A percentile compares a stretch with the other conserved stretches of the same genome.
These are phyloP conservation scores for Debaryomyces nepalensis DNA, from an alignment of 1,139 yeast species.

Conservation along the genomic window DNA sequence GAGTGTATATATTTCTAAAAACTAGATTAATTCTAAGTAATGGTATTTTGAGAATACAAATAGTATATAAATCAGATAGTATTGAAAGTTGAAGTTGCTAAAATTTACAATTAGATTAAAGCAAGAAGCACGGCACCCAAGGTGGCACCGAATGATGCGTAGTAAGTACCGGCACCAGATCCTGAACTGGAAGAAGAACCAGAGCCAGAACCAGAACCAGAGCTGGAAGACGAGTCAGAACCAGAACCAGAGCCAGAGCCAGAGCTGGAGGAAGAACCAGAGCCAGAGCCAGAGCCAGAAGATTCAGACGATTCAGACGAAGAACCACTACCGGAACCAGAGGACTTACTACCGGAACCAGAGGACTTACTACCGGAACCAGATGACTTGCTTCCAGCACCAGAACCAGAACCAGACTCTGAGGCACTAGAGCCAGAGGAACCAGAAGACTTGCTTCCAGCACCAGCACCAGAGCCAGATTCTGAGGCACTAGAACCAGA, in stretches of 20 bases:
- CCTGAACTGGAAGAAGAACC: conserved; percentile 1
- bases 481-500: neutral
- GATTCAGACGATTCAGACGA: neutral
- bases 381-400: neutral
- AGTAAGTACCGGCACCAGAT: neutral
- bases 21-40: too few relatives aligned
- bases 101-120: conserved; percentile 1
- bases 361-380: neutral
- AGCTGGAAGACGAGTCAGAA: neutral
- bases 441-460: conserved; percentile 3
- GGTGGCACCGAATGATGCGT: neutral
- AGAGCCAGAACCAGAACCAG: neutral
- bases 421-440: neutral
- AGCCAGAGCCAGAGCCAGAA: neutral
- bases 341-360: neutral
- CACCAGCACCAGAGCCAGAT: neutral
- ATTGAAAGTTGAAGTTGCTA: conserved; percentile 2
- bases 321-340: neutral
- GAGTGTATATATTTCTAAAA: too few relatives aligned
- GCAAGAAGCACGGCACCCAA: neutral
- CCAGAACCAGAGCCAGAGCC: conserved; percentile 1
- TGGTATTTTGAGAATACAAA: neutral
- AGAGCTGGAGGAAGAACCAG: conserved; percentile 5
- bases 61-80: conserved; percentile 1
- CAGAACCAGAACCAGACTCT: neutral